These are phyloP conservation scores for Globisporangium viniferum DNA, from an alignment of 352 stramenopile species.

Conservation along the genomic window DNA sequence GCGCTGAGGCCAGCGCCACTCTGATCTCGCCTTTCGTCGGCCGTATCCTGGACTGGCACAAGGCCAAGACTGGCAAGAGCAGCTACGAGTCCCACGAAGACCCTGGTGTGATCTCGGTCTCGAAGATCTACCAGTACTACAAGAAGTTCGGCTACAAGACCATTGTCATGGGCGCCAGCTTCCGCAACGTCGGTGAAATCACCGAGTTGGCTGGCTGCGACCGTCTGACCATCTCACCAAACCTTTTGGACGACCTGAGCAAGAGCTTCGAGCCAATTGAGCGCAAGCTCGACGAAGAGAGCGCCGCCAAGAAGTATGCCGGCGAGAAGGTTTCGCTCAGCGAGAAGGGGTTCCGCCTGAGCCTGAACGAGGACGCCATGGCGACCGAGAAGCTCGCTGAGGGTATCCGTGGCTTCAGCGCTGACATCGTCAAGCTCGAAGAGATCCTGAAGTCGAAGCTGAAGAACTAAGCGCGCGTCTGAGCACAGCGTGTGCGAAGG, in stretches of 20 bases:
- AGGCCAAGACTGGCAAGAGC: constrained; percentile 90
- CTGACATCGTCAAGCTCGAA: constrained; percentile 98
- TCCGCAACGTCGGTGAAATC: constrained; percentile 97
- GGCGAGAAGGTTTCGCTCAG: constrained; percentile 80
- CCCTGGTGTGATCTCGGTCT: constrained; percentile 95
- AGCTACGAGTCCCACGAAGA: constrained; percentile 94
- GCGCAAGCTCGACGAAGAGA: constrained; percentile 86
- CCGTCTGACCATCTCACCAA: constrained; percentile 96
- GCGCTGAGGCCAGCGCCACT: constrained; percentile 93
- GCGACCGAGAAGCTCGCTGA: constrained; percentile 97
- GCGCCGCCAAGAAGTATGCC: constrained; percentile 60
- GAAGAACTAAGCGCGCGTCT: constrained; percentile 42
- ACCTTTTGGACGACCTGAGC: constrained; percentile 92
- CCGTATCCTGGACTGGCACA: constrained; percentile 98
- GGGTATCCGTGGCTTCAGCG: constrained; percentile 96
- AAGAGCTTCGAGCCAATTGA: constrained; percentile 64
- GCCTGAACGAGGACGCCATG: constrained; percentile 98
- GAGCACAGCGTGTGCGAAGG: background rate
- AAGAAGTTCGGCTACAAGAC: constrained; percentile 97
- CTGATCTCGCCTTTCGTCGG: constrained; percentile 97
- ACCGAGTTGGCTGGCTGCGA: constrained; percentile 96
- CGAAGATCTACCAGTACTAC: constrained; percentile 98
- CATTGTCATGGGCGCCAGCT: constrained; percentile 95
- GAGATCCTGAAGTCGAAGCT: constrained; percentile 96
- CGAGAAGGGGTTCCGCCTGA: constrained; percentile 97